phyloP scores from a whole-genome alignment of 1,139 yeast species.

The Saccharomycopsis hybrid region DNA sequence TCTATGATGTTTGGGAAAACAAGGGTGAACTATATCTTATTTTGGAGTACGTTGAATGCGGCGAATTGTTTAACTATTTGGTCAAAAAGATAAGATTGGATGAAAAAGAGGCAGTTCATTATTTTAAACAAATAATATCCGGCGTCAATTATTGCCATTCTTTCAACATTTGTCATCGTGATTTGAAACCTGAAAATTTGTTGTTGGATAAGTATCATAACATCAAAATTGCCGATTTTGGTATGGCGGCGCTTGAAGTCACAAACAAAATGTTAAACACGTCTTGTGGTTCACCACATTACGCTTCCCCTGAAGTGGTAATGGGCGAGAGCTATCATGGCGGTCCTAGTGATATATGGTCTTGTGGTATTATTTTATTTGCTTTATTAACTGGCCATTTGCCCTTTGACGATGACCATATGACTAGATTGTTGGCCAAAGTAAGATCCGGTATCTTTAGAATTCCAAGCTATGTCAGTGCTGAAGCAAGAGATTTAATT shows the following conservation, averaged over 20 bases:
- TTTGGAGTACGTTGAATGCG: slow-evolving; percentile 94
- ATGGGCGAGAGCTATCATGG: slow-evolving; percentile 94
- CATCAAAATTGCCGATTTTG: slow-evolving; percentile 96
- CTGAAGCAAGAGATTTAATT: slow-evolving; percentile 83
- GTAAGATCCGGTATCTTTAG: slow-evolving; percentile 85
- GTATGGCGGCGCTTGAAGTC: slow-evolving; percentile 98
- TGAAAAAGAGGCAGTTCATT: slow-evolving; percentile 83
- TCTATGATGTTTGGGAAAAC: slow-evolving; percentile 98
- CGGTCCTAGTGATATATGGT: slow-evolving; percentile 97
- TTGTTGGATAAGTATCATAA: slow-evolving; percentile 79
- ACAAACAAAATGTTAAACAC: slow-evolving; percentile 82
- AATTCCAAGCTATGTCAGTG: slow-evolving; percentile 74
- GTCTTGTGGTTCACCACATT: slow-evolving; percentile 97
- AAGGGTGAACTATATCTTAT: slow-evolving; percentile 87
- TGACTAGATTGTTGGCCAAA: slow-evolving; percentile 74
- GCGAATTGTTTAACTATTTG: slow-evolving; percentile 87
- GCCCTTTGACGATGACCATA: slow-evolving; percentile 96
- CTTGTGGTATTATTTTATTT: slow-evolving; percentile 92
- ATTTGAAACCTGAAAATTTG: slow-evolving; percentile 90
- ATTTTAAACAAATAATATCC: slow-evolving; percentile 84
- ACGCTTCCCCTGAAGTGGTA: slow-evolving; percentile 96
- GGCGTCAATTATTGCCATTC: slow-evolving; percentile 94
- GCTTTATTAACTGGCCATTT: slow-evolving; percentile 91
- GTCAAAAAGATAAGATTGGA: slow-evolving; percentile 84
- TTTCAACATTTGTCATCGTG: slow-evolving; percentile 92